Percentiles rank a stretch among this genome's conserved stretches.
phyloP scores from a whole-genome alignment of 2,329 filamentous ascomycete genomes.

The Beauveria rudraprayagi region DNA sequence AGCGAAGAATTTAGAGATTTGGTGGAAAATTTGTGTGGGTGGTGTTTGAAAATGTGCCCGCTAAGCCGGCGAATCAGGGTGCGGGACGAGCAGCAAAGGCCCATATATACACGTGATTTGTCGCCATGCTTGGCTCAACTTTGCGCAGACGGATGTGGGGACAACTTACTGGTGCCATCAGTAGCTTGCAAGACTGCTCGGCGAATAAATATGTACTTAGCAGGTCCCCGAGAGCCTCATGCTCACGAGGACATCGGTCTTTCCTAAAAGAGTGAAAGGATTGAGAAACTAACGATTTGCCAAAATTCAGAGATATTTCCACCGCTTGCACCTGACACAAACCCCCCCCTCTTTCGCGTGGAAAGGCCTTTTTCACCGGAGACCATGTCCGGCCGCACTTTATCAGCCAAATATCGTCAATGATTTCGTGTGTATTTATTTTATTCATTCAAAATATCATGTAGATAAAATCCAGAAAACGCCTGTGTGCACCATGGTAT shows the following conservation, averaged over 20 bases:
- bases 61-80: constrained; percentile 30
- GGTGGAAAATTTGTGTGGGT: constrained; percentile 35
- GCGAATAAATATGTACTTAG: no score
- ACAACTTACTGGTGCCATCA: not conserved
- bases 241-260: no score
- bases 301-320: no score
- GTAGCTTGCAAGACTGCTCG: not conserved
- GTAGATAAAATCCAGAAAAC: not conserved
- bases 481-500: not conserved
- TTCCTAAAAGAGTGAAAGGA: no score
- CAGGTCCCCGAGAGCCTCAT: no score
- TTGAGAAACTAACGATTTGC: no score
- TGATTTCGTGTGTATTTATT: no score
- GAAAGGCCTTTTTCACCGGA: no score
- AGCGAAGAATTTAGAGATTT: constrained; percentile 34
- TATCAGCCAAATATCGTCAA: no score
- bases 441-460: not conserved
- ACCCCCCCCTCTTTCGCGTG: no score
- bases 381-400: no score
- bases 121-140: not conserved
- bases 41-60: constrained; percentile 28
- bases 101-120: constrained; percentile 13
- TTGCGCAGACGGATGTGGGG: not conserved
- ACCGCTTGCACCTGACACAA: no score
- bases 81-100: constrained; percentile 3